Conservation (phyloP, 495 filamentous ascomycete species). For the Cryomyces minteri region DNA sequence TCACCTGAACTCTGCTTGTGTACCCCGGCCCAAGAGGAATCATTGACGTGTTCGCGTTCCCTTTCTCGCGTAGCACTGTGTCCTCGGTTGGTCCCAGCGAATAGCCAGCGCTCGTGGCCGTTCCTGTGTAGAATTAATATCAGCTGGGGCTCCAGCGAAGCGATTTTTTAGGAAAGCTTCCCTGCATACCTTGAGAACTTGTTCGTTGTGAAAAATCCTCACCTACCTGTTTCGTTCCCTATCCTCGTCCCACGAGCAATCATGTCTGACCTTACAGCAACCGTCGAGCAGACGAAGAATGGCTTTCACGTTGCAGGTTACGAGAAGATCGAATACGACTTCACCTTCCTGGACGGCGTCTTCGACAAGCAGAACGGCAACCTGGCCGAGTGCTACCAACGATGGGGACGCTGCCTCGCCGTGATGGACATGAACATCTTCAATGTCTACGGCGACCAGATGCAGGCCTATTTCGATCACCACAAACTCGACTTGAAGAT, state of each 20-base stretch:
- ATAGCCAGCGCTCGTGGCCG: too few species aligned
- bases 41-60: too few species aligned
- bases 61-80: too few species aligned
- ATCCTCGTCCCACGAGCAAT: slow-evolving; percentile 1
- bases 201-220: too few species aligned
- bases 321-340: slow-evolving; percentile 50
- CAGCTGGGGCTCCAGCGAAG: too few species aligned
- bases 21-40: too few species aligned
- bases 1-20: too few species aligned
- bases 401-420: slow-evolving; percentile 37
- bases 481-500: slow-evolving; percentile 34
- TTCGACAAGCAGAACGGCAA: slow-evolving; percentile 32
- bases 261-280: slow-evolving; percentile 44
- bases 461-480: slow-evolving; percentile 37
- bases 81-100: too few species aligned
- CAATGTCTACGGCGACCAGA: slow-evolving; percentile 36
- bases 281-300: slow-evolving; percentile 30
- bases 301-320: slow-evolving; percentile 45
- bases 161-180: too few species aligned
- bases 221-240: too few species aligned
- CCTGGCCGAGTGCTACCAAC: slow-evolving; percentile 36
- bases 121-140: too few species aligned
- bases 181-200: too few species aligned
- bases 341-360: slow-evolving; percentile 44
- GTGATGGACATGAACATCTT: slow-evolving; percentile 44